Base-by-base conservation (phyloP, 2,329 filamentous ascomycete genomes). In the Penicillium verrucosum region DNA sequence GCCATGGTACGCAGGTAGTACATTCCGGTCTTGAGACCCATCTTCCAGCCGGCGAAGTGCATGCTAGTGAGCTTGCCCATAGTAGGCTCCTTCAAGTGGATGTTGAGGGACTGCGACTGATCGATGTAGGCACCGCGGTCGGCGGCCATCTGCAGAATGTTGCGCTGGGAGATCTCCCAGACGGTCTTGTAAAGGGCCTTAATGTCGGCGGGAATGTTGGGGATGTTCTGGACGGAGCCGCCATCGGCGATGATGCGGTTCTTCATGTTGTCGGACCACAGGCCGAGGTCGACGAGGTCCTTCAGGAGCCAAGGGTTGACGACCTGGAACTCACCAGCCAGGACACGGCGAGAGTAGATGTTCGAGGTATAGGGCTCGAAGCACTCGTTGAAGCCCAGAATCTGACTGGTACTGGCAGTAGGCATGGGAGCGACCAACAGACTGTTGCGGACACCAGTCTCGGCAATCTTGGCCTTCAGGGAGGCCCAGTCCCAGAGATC, bases 51-150 rank as follows among this genome's bases (percentile, higher is more conserved):
- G 47, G 94, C 85, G 73, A 99, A 99, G 81, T 99, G 94, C 94
- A 99, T 99, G 76, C 89, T 94, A 58, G 94, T 99, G 76, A 99
- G 96, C 85, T 99, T 99, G 79, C 94, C 94, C 93, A 99, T 97
- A 50, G 92, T 96, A 41, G 94, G 94, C 71, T 97, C 93, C 78
- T 95, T 96, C 88, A 99, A 92, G 82, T 99, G 94, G 67, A 99
- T 97, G 83, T 99, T 99, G 68, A 99, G 87, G 12, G 93, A 97
- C 78, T 99, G 94, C 49, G 92, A 97, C 83, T 99, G 94, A 74
- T 99, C 94, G 71, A 99, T 97, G 79, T 94, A 99, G 56, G 94
- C 94, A 78, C 94, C 94, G 76, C 94, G 93, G 75, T 99, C 94
- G 52, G 94, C 94, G 56, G 94, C 90, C 92, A 99, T 97, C 80